These are phyloP conservation scores for Diaporthe vexans DNA, from an alignment of 2,329 filamentous ascomycete species.

Conservation along the genomic window DNA sequence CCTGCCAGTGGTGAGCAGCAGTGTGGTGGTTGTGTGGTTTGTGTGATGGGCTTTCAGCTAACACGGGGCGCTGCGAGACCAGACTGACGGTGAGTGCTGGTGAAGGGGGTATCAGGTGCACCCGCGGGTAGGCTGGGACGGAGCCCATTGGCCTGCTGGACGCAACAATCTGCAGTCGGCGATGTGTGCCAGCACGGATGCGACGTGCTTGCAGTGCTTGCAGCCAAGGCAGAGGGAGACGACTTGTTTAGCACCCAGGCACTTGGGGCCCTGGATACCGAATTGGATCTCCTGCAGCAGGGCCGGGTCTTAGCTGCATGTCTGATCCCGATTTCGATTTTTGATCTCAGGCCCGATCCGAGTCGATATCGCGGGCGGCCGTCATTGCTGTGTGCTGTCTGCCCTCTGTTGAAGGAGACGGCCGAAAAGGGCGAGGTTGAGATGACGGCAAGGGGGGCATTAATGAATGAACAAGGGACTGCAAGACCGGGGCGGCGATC, in stretches of 20 bases:
- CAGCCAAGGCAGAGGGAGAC: conserved; percentile 26
- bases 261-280: conserved; percentile 12
- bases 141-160: conserved; percentile 39
- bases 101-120: conserved; percentile 41
- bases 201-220: conserved; percentile 21
- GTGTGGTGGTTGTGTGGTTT: neutral
- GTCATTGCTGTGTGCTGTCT: neutral
- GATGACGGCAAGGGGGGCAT: neutral
- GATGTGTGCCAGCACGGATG: conserved; percentile 32
- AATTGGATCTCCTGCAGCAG: conserved; percentile 35
- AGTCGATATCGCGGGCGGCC: neutral
- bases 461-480: neutral
- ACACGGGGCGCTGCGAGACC: conserved; percentile 21
- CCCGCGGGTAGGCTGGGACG: conserved; percentile 30
- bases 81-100: conserved; percentile 24
- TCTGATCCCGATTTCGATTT: conserved; percentile 19
- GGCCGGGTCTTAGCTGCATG: conserved; percentile 31
- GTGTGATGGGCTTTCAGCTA: conserved; percentile 22
- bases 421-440: neutral
- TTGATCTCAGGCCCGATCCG: conserved; percentile 19
- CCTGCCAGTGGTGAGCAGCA: conserved; percentile 21
- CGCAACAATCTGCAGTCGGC: conserved; percentile 34
- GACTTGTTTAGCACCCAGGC: neutral
- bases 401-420: neutral
- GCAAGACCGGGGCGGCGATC: conserved; percentile 20